phyloP scores from a whole-genome alignment of 306 rosid species.

The Medicago lupulina region DNA sequence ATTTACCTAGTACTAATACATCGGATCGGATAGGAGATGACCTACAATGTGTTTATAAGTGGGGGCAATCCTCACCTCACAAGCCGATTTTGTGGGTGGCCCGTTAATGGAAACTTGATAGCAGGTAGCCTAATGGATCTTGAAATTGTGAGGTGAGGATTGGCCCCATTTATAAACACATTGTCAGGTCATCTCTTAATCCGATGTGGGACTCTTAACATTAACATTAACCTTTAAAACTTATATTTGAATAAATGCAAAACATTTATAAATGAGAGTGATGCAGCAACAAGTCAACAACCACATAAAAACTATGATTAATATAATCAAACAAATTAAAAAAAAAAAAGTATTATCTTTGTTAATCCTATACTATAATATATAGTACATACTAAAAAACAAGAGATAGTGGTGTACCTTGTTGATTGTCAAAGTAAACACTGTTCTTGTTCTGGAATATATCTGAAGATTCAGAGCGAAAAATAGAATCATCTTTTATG shows the following conservation, averaged over 20 bases:
- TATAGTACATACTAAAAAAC: background rate
- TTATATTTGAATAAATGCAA: constrained; percentile 6
- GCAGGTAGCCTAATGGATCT: too few relatives aligned
- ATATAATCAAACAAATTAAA: background rate
- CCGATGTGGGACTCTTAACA: too few relatives aligned
- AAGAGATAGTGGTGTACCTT: constrained; percentile 40
- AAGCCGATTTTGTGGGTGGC: too few relatives aligned
- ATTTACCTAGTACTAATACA: too few relatives aligned
- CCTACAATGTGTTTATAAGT: too few relatives aligned
- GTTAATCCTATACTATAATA: background rate
- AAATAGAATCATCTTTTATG: constrained; percentile 1
- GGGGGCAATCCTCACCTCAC: too few relatives aligned
- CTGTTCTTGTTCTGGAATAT: constrained; percentile 31
- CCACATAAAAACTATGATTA: background rate
- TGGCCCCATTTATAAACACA: too few relatives aligned
- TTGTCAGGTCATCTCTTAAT: too few relatives aligned
- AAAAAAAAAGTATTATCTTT: background rate
- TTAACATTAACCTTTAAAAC: constrained; percentile 23
- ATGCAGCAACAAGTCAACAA: constrained; percentile 10
- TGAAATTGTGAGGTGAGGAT: too few relatives aligned
- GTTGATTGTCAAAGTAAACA: constrained; percentile 49
- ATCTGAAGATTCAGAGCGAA: constrained; percentile 4
- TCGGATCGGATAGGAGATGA: too few relatives aligned
- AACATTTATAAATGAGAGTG: constrained; percentile 19
- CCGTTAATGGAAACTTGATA: too few relatives aligned